These are phyloP conservation scores for Mallotus japonicus DNA, from an alignment of 441 rosid species.

Conservation along the genomic window DNA sequence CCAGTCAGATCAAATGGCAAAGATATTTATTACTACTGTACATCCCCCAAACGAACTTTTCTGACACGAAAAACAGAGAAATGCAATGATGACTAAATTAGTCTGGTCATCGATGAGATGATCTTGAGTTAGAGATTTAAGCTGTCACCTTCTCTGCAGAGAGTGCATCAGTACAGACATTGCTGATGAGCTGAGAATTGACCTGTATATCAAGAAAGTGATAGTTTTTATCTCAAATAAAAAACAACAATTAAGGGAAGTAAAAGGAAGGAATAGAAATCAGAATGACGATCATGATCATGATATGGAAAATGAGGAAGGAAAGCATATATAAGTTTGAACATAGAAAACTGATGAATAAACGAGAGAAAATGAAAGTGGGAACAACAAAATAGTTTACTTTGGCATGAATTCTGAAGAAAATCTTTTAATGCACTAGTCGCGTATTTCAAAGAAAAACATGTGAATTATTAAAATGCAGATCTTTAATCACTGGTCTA, in stretches of 20 bases:
- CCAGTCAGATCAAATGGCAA: not conserved
- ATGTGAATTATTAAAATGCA: not conserved
- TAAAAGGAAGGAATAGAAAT: not conserved
- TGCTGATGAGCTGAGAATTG: constrained; percentile 98
- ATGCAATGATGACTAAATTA: not conserved
- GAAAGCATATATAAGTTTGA: not conserved
- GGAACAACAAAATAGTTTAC: not conserved
- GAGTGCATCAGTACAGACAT: constrained; percentile 96
- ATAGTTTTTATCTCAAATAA: not conserved
- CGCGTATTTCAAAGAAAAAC: not conserved
- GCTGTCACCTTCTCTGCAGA: constrained; percentile 93
- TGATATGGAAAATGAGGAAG: not conserved
- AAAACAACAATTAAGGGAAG: not conserved
- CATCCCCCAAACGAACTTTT: constrained; percentile 9
- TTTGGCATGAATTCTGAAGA: not conserved
- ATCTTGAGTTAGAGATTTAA: not conserved
- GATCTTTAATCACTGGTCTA: not conserved
- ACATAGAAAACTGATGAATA: not conserved
- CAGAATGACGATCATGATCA: not conserved
- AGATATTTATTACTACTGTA: not conserved
- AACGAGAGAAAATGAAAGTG: not conserved
- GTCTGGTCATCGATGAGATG: not conserved
- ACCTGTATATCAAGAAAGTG: constrained; percentile 45
- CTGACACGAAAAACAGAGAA: not conserved
- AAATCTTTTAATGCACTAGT: not conserved